Evolutionary conservation across 306 rosid species (phyloP), one percentile per base, ranked within the genome.

Genomic region (Cyclanthera cordifolia): DNA sequence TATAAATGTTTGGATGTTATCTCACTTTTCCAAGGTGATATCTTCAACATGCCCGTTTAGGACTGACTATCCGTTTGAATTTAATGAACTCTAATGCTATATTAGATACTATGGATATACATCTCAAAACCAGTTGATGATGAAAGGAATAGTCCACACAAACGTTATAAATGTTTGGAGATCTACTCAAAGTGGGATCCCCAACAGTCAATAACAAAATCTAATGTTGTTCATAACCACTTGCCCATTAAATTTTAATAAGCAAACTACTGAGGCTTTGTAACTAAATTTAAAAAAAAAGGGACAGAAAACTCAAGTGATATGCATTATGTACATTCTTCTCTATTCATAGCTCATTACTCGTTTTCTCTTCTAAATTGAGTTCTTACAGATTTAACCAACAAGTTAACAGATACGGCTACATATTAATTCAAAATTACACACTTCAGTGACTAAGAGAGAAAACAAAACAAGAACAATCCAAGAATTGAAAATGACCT

Each of bases 401-500:
- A 59, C 24, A 21, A 64, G 53, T 14, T 64, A 52, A 64, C n/a
- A 4, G 1, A 63, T 0, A 63, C 53, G 21, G 70, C 28, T 43
- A 64, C 53, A 43, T 14, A 41, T 0, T 6, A 64, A 21, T 43
- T 32, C n/a, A 2, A 1, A 43, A 43, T 14, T 39, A 20, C 5
- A 6, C 32, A 64, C 21, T 43, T 64, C 53, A 14, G 45, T 6
- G 23, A 25, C 23, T 27, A 13, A 2, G 20, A 23, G 5, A 64
- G 13, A 16, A 1, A 14, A 23, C 16, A 53, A 12, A 32, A 17
- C 32, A 60, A 57, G 50, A 41, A 20, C 1, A 46, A 27, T 5
- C 21, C 5, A 46, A 74, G 60, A 55, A 32, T 2, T n/a, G 46
- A 46, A 5, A 74, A 24, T 43, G 28, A 87, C 99, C 96, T 93